Percentiles rank a stretch among this genome's conserved stretches.
phyloP scores from a whole-genome alignment of 2,329 filamentous ascomycete genomes.

The Coniochaeta sp. region DNA sequence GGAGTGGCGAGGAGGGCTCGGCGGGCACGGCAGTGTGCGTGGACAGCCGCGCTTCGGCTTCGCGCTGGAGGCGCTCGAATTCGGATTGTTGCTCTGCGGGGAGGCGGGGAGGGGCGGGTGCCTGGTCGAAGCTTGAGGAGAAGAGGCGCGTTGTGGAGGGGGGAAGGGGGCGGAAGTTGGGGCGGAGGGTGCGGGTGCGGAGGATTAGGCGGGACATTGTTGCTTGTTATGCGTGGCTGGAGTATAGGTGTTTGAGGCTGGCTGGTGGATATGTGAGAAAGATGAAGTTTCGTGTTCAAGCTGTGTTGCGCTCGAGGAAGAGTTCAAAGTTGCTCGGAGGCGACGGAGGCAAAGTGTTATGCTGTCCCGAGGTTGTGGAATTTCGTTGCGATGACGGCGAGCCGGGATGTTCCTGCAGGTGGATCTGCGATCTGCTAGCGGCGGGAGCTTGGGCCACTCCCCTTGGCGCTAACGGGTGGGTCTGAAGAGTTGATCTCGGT shows the following conservation, averaged over 20 bases:
- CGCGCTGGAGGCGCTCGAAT: conserved; percentile 78
- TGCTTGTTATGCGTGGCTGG: neutral
- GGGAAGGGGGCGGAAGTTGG: neutral
- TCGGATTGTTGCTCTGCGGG: conserved; percentile 84
- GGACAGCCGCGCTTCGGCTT: conserved; percentile 39
- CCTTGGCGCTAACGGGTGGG: too few species aligned
- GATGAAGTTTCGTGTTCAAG: neutral
- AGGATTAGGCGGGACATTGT: conserved; percentile 18
- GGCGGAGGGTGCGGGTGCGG: conserved; percentile 5
- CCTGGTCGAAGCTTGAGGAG: conserved; percentile 36
- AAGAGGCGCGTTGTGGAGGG: conserved; percentile 11
- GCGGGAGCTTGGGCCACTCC: too few species aligned
- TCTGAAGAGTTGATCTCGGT: too few species aligned
- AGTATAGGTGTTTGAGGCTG: neutral
- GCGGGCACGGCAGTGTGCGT: conserved; percentile 20
- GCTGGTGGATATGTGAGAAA: neutral
- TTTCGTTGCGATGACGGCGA: neutral
- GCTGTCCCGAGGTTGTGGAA: neutral
- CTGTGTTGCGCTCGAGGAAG: neutral
- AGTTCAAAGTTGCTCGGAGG: too few species aligned
- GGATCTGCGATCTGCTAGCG: too few species aligned
- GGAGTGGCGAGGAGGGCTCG: conserved; percentile 13
- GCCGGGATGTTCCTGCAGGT: neutral
- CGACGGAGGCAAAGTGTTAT: neutral
- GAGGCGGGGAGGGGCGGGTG: conserved; percentile 75